Evolutionary conservation across 352 stramenopile species (phyloP).

Genomic region (Pythium phragmiticola): DNA sequence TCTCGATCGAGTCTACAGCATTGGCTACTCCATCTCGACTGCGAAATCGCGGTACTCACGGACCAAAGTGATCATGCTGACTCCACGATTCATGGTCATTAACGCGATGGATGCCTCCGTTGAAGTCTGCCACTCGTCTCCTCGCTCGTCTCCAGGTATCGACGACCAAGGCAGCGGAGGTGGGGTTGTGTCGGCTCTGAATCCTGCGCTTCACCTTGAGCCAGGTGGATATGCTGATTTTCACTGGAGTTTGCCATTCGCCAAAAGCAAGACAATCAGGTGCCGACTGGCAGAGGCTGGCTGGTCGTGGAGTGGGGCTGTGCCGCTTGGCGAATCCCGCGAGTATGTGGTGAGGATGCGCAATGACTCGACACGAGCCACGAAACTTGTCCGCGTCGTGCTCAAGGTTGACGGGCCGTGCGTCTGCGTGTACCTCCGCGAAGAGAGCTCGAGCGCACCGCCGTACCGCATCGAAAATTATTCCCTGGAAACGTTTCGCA

Average conservation of each 20-base stretch:
- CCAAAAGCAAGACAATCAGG: constrained; percentile 71
- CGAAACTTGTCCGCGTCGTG: constrained; percentile 72
- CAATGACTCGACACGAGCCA: constrained; percentile 78
- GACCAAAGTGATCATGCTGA: constrained; percentile 88
- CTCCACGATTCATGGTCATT: constrained; percentile 81
- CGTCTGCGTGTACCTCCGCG: constrained; percentile 78
- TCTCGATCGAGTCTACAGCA: constrained; percentile 65
- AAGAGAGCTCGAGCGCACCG: constrained; percentile 73
- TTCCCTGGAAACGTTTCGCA: constrained; percentile 84
- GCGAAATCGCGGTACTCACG: constrained; percentile 78
- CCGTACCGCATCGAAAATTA: constrained; percentile 90
- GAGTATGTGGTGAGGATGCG: constrained; percentile 84
- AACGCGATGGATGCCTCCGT: constrained; percentile 71
- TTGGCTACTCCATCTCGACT: constrained; percentile 78
- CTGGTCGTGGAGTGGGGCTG: constrained; percentile 83
- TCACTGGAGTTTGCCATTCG: constrained; percentile 73
- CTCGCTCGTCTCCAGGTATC: constrained; percentile 39
- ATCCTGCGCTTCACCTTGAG: constrained; percentile 67
- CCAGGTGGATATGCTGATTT: constrained; percentile 81
- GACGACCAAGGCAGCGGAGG: constrained; percentile 28
- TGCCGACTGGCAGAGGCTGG: constrained; percentile 73
- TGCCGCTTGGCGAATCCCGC: constrained; percentile 70
- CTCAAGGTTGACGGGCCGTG: constrained; percentile 77
- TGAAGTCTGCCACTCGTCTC: constrained; percentile 79
- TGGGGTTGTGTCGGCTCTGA: constrained; percentile 57